Evolutionary conservation across 768 basidiomycete species (phyloP).

Genomic region (Polyporus arcularius): DNA sequence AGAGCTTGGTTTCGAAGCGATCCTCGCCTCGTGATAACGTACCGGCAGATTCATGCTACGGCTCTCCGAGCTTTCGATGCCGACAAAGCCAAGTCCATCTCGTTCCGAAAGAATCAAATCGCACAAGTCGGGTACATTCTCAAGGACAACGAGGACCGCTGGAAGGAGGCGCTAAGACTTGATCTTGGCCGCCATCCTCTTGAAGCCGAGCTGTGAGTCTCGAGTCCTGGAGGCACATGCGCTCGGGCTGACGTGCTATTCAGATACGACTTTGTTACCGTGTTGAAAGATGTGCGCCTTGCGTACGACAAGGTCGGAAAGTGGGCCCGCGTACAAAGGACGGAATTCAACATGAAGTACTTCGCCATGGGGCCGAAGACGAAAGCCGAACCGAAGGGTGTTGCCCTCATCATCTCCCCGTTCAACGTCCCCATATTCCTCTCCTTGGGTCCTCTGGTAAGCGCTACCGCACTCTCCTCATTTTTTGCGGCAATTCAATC

Average conservation of each 20-base stretch:
- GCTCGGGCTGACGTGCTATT: background rate
- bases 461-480: slow-evolving; percentile 13
- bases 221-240: background rate
- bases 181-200: slow-evolving; percentile 67
- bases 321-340: slow-evolving; percentile 70
- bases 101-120: slow-evolving; percentile 74
- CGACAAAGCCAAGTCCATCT: slow-evolving; percentile 66
- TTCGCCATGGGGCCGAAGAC: slow-evolving; percentile 62
- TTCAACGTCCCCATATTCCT: slow-evolving; percentile 78
- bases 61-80: slow-evolving; percentile 16
- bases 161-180: slow-evolving; percentile 54
- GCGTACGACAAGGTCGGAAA: slow-evolving; percentile 67
- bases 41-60: no score
- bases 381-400: slow-evolving; percentile 77
- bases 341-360: slow-evolving; percentile 57
- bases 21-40: no score
- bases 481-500: no score
- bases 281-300: slow-evolving; percentile 50
- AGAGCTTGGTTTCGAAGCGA: no score
- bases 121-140: slow-evolving; percentile 70
- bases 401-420: slow-evolving; percentile 66
- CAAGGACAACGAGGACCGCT: slow-evolving; percentile 66
- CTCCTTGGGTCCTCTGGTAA: slow-evolving; percentile 56
- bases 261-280: slow-evolving; percentile 63
- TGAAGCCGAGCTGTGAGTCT: slow-evolving; percentile 55